A percentile compares a stretch with the other conserved stretches of the same genome.
Conservation (phyloP, 78 protist species). For the Monosiga brevicollis region DNA sequence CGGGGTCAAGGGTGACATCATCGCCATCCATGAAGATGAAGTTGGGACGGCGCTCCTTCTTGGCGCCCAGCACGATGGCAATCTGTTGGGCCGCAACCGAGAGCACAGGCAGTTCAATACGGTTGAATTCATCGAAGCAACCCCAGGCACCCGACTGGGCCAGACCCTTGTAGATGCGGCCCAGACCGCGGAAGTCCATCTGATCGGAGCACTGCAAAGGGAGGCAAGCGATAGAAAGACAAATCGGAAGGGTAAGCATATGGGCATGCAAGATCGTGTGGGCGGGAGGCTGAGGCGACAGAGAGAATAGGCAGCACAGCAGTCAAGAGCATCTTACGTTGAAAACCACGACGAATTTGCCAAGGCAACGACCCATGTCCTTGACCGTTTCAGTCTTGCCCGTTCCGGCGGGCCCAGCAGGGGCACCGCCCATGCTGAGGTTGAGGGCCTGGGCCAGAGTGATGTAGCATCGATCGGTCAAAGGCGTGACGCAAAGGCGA, state of each 20-base stretch:
- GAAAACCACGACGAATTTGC: too few species aligned
- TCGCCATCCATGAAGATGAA: conserved; percentile 68
- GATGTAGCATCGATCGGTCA: conserved; percentile 85
- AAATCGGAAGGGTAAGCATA: too few species aligned
- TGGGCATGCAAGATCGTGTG: too few species aligned
- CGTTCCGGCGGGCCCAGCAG: conserved; percentile 91
- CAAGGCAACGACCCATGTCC: conserved; percentile 73
- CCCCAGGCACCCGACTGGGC: conserved; percentile 82
- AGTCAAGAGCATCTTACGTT: too few species aligned
- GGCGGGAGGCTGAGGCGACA: too few species aligned
- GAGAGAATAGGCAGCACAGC: too few species aligned
- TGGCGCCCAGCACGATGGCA: conserved; percentile 45
- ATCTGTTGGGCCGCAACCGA: conserved; percentile 88
- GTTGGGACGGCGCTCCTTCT: conserved; percentile 24
- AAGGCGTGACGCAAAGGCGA: conserved; percentile 81
- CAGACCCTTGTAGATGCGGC: conserved; percentile 75
- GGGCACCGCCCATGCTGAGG: conserved; percentile 79
- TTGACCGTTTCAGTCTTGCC: conserved; percentile 92
- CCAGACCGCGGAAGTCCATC: conserved; percentile 56
- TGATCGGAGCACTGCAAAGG: conserved; percentile 82
- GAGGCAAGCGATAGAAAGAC: too few species aligned
- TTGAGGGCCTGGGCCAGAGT: conserved; percentile 56
- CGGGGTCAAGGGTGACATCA: conserved; percentile 21
- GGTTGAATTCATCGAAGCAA: conserved; percentile 87
- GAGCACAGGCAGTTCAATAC: conserved; percentile 67